Evolutionary conservation across 1,139 yeast genomes (phyloP).

Genomic region (Nematodospora anomalae): DNA sequence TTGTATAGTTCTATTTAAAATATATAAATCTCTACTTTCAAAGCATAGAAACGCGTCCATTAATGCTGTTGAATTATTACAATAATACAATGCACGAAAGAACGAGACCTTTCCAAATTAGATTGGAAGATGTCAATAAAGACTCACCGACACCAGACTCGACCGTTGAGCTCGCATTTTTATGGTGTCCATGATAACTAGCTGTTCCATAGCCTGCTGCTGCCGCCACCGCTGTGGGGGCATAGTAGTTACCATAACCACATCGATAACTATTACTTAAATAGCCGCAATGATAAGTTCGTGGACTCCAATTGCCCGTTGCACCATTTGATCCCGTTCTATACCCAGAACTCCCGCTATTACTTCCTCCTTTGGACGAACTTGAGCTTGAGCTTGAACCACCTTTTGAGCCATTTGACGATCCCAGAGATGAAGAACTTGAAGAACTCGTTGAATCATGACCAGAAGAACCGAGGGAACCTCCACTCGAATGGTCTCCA

Average conservation of each 20-base stretch:
- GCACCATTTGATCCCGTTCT: slow-evolving; percentile 13
- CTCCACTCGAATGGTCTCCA: slow-evolving; percentile 1
- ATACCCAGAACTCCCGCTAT: slow-evolving; percentile 7
- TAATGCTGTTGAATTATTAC: too few species aligned
- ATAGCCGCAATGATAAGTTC: slow-evolving; percentile 9
- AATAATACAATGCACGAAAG: neutral
- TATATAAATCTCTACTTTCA: too few species aligned
- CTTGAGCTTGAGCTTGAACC: slow-evolving; percentile 15
- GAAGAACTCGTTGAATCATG: slow-evolving; percentile 8
- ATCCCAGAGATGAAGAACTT: slow-evolving; percentile 7
- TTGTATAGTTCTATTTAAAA: too few species aligned
- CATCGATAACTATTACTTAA: slow-evolving; percentile 6
- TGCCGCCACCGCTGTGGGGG: slow-evolving; percentile 15
- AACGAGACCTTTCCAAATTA: neutral
- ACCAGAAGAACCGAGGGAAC: slow-evolving; percentile 3
- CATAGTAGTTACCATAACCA: slow-evolving; percentile 15
- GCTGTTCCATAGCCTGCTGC: slow-evolving; percentile 16
- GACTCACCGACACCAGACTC: neutral
- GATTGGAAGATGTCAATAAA: neutral
- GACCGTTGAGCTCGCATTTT: slow-evolving; percentile 2
- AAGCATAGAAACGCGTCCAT: too few species aligned
- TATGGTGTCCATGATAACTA: slow-evolving; percentile 10
- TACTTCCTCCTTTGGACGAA: slow-evolving; percentile 8
- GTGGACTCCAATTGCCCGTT: slow-evolving; percentile 8
- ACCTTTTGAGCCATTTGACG: slow-evolving; percentile 12